Evolutionary conservation across 805 yeast species (phyloP).

Genomic region (Suhomyces kilbournensis): DNA sequence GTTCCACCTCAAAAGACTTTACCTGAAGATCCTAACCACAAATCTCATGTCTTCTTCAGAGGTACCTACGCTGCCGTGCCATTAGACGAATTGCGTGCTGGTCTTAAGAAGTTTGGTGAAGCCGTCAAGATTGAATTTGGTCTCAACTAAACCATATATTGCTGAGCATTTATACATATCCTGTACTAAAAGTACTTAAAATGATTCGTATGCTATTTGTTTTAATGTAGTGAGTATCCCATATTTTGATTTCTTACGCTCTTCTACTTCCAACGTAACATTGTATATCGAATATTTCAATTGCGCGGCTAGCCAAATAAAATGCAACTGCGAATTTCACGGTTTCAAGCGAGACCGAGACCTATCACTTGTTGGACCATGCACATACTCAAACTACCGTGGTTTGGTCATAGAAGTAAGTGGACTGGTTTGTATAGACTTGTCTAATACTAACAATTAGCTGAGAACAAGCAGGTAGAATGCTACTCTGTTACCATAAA

Average conservation of each 20-base stretch:
- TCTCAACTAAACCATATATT: slow-evolving; percentile 13
- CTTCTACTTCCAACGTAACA: too few species aligned
- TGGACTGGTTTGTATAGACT: not conserved
- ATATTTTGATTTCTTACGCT: too few species aligned
- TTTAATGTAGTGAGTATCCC: not conserved
- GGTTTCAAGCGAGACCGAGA: not conserved
- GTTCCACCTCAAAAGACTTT: slow-evolving; percentile 54
- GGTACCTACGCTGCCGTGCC: slow-evolving; percentile 89
- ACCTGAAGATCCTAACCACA: slow-evolving; percentile 41
- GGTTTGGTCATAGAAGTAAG: slow-evolving; percentile 45
- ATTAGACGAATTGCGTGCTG: slow-evolving; percentile 55
- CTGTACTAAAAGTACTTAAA: not conserved
- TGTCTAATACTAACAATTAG: slow-evolving; percentile 36
- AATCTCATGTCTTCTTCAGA: slow-evolving; percentile 64
- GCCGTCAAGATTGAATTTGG: slow-evolving; percentile 58
- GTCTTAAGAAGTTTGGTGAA: slow-evolving; percentile 65
- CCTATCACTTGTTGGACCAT: slow-evolving; percentile 12
- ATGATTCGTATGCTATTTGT: not conserved
- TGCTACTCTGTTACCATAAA: slow-evolving; percentile 81
- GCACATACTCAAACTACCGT: slow-evolving; percentile 43
- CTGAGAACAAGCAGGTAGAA: slow-evolving; percentile 77
- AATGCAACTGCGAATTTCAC: not conserved
- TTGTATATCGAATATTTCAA: not conserved
- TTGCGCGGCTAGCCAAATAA: not conserved
- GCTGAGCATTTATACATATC: not conserved